Base-by-base conservation (phyloP, 192 early-diverging fungal species). In the Spinellus fusiger region DNA sequence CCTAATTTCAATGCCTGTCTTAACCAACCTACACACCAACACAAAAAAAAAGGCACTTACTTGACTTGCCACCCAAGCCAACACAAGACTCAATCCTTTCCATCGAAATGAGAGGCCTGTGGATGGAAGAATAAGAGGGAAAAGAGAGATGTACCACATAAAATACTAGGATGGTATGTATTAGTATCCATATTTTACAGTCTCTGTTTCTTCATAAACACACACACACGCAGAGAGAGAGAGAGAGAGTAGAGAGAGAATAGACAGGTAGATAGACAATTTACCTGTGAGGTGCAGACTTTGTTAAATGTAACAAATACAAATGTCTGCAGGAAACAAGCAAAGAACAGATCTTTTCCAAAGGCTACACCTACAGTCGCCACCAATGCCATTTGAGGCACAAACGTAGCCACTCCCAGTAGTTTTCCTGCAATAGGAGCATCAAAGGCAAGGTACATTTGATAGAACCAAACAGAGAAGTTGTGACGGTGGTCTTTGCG, bases 401-500 rank as follows among this genome's bases (percentile, higher is more conserved):
- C 26, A 67, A 98, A 96, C 1, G 92, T 81, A 28, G 91, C 22
- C 5, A 96, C 73, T 10, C 86, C 78, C 47, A 89, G 69, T 25
- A 78, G 33, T 2, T 63, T 28, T 20, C 75, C 68, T 20, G 74
- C 78, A 26, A 69, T 68, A 3, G 79, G 69, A 10, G 78, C 73
- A 0, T 66, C 68, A 62, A 87, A 86, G 0, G 78, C 80, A 25
- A 99, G 77, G 56, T 98, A 99, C 31, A 99, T 91, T 37, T 93
- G 86, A 62, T 96, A 92, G 59, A 95, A 99, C 84, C 95, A 99
- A 46, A 90, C 67, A 0, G 95, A 97, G 70, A 96, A 99, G 76
- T 99, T 99, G 78, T 99, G 97, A 3, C 97, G 88, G 62, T 97
- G 97, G 73, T 99, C 97, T 71, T 92, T 93, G 64, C 97, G 89